These are phyloP conservation scores for Scutellaria barbata DNA, from an alignment of 257 asterid genomes.

Conservation along the genomic window DNA sequence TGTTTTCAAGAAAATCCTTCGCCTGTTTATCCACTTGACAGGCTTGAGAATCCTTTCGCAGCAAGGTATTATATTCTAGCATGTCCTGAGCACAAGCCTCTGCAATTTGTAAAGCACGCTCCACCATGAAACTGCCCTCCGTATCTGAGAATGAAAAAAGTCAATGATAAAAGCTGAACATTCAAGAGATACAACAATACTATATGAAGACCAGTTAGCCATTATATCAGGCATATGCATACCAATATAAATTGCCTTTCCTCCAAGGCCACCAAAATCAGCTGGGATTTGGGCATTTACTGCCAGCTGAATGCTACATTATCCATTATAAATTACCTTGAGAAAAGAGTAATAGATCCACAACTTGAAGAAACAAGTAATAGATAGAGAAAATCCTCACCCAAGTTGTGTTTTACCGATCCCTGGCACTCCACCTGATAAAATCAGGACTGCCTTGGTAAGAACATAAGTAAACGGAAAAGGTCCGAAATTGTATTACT, in stretches of 20 bases:
- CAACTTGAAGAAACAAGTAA: slow-evolving; percentile 31
- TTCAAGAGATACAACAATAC: slow-evolving; percentile 15
- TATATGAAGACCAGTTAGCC: neutral
- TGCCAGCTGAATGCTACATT: slow-evolving; percentile 87
- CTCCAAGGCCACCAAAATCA: slow-evolving; percentile 86
- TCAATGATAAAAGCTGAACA: slow-evolving; percentile 24
- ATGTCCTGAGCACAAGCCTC: slow-evolving; percentile 89
- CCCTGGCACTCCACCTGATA: slow-evolving; percentile 96
- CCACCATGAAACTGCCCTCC: slow-evolving; percentile 98
- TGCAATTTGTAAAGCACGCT: slow-evolving; percentile 87
- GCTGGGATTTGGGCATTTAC: slow-evolving; percentile 90
- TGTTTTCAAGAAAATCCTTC: slow-evolving; percentile 71
- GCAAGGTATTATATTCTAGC: slow-evolving; percentile 65
- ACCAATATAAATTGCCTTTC: slow-evolving; percentile 96
- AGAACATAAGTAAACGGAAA: slow-evolving; percentile 27
- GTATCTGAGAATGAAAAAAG: slow-evolving; percentile 60
- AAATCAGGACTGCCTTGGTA: slow-evolving; percentile 33
- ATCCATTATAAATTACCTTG: slow-evolving; percentile 19
- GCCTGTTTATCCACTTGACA: slow-evolving; percentile 54
- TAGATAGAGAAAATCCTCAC: slow-evolving; percentile 46
- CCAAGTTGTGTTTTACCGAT: slow-evolving; percentile 97
- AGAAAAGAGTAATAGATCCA: slow-evolving; percentile 20
- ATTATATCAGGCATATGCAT: slow-evolving; percentile 5
- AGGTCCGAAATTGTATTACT: neutral
- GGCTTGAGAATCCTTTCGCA: slow-evolving; percentile 56